Percentiles rank a stretch among this genome's conserved stretches.
phyloP scores from a whole-genome alignment of 2,329 filamentous ascomycete species.

The Westerdykella sp. region DNA sequence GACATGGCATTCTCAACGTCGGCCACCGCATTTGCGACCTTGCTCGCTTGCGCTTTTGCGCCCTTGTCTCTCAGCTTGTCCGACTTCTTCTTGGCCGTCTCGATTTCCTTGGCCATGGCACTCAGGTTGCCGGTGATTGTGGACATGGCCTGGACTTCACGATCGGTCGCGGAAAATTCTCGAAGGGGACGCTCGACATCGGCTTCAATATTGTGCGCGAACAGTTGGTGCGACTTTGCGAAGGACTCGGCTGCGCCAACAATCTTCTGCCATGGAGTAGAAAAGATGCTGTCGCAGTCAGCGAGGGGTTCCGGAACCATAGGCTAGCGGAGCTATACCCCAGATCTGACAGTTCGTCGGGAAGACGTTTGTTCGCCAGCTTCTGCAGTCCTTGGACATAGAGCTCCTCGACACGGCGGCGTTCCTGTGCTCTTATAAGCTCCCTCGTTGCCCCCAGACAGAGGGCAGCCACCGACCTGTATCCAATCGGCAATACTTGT shows the following conservation, averaged over 20 bases:
- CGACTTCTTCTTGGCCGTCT: conserved; percentile 75
- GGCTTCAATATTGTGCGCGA: conserved; percentile 75
- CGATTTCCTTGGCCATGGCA: conserved; percentile 76
- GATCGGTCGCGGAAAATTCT: conserved; percentile 62
- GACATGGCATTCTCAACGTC: conserved; percentile 71
- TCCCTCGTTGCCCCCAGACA: conserved; percentile 7
- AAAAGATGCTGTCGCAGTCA: conserved; percentile 65
- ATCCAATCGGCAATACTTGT: conserved; percentile 93
- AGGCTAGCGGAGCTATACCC: conserved; percentile 57
- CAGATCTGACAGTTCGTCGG: conserved; percentile 71
- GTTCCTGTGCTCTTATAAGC: conserved; percentile 59
- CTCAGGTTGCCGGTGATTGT: conserved; percentile 76
- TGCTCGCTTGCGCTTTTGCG: conserved; percentile 66
- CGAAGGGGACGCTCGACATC: conserved; percentile 84
- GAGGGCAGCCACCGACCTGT: conserved; percentile 57
- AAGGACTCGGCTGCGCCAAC: conserved; percentile 71
- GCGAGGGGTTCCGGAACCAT: conserved; percentile 5
- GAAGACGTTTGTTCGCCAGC: conserved; percentile 66
- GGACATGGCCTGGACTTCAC: conserved; percentile 72
- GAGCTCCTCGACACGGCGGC: conserved; percentile 81
- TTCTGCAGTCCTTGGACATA: conserved; percentile 79
- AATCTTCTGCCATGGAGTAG: conserved; percentile 83
- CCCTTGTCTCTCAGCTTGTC: conserved; percentile 79
- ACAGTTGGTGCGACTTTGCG: conserved; percentile 74
- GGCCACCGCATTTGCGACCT: conserved; percentile 66